phyloP scores from a whole-genome alignment of 192 early-diverging fungal species.

The Backusella luteola region DNA sequence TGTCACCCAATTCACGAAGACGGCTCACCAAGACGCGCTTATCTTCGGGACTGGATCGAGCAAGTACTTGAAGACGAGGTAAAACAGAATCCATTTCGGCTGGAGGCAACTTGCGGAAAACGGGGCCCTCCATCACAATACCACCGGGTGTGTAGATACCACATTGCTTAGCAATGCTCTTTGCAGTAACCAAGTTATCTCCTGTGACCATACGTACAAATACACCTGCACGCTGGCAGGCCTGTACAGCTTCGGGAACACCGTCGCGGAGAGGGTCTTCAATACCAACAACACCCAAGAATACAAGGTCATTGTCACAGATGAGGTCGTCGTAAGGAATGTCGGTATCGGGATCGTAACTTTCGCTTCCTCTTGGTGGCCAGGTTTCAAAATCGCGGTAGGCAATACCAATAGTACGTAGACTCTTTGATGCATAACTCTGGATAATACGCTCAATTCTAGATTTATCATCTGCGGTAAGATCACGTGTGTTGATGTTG shows the following conservation, averaged over 20 bases:
- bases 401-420: constrained; percentile 88
- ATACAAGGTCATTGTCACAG: constrained; percentile 58
- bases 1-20: constrained; percentile 86
- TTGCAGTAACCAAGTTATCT: constrained; percentile 91
- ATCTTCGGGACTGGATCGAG: constrained; percentile 92
- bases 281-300: constrained; percentile 92
- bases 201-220: constrained; percentile 99
- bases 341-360: constrained; percentile 42
- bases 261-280: constrained; percentile 94
- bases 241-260: constrained; percentile 84
- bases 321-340: constrained; percentile 49
- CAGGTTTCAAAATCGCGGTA: constrained; percentile 77
- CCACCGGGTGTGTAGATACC: constrained; percentile 87
- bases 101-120: constrained; percentile 78
- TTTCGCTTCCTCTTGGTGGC: constrained; percentile 39
- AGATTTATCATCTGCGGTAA: constrained; percentile 32
- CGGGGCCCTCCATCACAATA: constrained; percentile 91
- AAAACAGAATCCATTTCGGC: constrained; percentile 86
- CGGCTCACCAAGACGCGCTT: constrained; percentile 92
- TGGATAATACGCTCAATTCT: constrained; percentile 55
- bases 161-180: constrained; percentile 90
- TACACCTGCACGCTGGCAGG: constrained; percentile 88
- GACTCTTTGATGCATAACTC: constrained; percentile 67
- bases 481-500: constrained; percentile 30
- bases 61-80: constrained; percentile 91